Evolutionary conservation across 257 asterid species (phyloP).

Genomic region (Orobanche coerulescens): DNA sequence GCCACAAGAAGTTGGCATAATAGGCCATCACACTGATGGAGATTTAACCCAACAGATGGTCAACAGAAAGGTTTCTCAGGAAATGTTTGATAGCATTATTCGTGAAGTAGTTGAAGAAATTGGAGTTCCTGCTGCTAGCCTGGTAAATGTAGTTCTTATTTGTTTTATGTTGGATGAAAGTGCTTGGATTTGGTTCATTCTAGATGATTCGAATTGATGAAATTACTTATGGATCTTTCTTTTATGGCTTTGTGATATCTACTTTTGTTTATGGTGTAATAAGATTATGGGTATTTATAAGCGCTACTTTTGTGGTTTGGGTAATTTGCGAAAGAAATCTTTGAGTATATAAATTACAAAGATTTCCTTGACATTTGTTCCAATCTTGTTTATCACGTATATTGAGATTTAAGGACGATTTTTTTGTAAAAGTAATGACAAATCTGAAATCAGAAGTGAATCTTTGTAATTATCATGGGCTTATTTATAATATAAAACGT

Average conservation of each 20-base stretch:
- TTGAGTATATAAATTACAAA: not conserved
- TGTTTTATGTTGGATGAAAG: not conserved
- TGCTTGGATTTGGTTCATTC: not conserved
- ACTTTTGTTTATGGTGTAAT: not conserved
- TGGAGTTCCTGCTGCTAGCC: constrained; percentile 66
- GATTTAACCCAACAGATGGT: constrained; percentile 33
- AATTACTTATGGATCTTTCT: not conserved
- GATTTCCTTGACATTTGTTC: not conserved
- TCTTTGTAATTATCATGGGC: not conserved
- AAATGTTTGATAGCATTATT: constrained; percentile 86
- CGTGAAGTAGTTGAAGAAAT: constrained; percentile 97
- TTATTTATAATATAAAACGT: too few relatives aligned
- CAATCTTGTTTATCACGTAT: not conserved
- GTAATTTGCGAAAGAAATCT: too few relatives aligned
- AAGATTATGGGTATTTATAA: not conserved
- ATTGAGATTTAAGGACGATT: not conserved
- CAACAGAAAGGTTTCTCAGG: constrained; percentile 56
- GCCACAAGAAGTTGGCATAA: constrained; percentile 76
- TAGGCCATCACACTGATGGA: constrained; percentile 31
- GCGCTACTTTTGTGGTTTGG: not conserved
- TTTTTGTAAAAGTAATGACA: too few relatives aligned
- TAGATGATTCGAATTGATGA: not conserved
- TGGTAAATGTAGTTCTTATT: constrained; percentile 41
- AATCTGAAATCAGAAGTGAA: not conserved
- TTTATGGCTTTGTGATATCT: not conserved